A percentile compares a stretch with the other conserved stretches of the same genome.
Evolutionary conservation across 2,329 filamentous ascomycete species (phyloP).

Genomic region (Fusarium sp.): DNA sequence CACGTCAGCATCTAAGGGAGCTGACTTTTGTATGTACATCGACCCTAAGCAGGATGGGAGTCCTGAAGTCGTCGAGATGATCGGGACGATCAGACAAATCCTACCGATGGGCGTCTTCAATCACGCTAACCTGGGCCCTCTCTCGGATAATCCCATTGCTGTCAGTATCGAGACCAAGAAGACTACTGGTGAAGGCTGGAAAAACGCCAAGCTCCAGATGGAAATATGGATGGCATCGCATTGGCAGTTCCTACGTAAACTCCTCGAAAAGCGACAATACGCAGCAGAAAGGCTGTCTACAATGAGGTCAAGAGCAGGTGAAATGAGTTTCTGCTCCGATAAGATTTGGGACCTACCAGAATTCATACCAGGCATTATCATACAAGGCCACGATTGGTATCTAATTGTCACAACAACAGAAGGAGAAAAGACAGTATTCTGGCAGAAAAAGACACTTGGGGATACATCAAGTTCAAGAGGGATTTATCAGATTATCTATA

Average conservation of each 20-base stretch:
- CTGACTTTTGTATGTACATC: constrained; percentile 29
- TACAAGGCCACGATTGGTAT: constrained; percentile 18
- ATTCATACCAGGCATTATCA: constrained; percentile 5
- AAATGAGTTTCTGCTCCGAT: neutral
- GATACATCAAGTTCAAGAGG: constrained; percentile 9
- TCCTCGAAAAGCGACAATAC: neutral
- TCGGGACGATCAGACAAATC: neutral
- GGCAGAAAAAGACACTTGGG: constrained; percentile 11
- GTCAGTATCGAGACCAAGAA: constrained; percentile 14
- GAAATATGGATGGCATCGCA: constrained; percentile 18
- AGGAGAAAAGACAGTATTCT: constrained; percentile 9
- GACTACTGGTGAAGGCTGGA: constrained; percentile 15
- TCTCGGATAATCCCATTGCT: constrained; percentile 3
- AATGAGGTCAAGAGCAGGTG: neutral
- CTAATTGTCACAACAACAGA: constrained; percentile 1
- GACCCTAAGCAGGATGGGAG: constrained; percentile 1
- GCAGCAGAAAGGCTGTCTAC: neutral
- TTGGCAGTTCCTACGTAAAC: constrained; percentile 13
- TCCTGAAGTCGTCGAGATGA: neutral
- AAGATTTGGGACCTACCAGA: constrained; percentile 1
- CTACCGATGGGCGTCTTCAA: constrained; percentile 9
- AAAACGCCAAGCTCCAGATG: constrained; percentile 14
- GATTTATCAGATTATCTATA: constrained; percentile 7
- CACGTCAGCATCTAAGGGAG: constrained; percentile 6
- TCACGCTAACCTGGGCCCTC: neutral